Evolutionary conservation across 164 flowering plant species (phyloP).

Genomic region (Paratinospora sagittata): DNA sequence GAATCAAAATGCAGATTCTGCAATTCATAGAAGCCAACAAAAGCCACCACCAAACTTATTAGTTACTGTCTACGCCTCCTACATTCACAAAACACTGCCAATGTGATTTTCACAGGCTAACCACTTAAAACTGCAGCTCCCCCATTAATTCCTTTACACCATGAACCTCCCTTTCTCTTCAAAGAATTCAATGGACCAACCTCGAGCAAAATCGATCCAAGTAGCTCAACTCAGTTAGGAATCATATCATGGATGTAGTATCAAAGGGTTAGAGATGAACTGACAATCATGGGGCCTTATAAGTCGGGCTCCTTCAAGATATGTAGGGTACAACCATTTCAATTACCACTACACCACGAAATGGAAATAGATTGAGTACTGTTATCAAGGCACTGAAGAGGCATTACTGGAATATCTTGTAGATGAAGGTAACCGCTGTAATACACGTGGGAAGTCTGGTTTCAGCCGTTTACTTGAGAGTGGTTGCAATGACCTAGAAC

Average conservation of each 20-base stretch:
- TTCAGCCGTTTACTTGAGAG: constrained; percentile 55
- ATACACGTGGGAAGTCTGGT: constrained; percentile 44
- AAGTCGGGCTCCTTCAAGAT: not conserved
- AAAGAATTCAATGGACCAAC: constrained; percentile 2
- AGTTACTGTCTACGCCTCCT: not conserved
- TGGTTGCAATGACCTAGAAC: constrained; percentile 51
- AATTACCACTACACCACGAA: constrained; percentile 15
- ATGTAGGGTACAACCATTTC: not conserved
- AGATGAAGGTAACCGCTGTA: constrained; percentile 58
- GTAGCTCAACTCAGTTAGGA: not conserved
- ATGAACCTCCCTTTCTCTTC: not conserved
- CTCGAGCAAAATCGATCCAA: too few relatives aligned
- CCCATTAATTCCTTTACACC: not conserved
- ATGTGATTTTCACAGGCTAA: not conserved
- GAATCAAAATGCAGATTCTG: not conserved
- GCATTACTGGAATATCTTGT: constrained; percentile 59
- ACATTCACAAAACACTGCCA: not conserved
- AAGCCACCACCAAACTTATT: not conserved
- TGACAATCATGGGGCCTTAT: constrained; percentile 8
- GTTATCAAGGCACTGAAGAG: constrained; percentile 49
- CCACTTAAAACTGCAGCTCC: not conserved
- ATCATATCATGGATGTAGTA: constrained; percentile 2
- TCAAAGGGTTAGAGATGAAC: not conserved
- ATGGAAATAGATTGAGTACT: constrained; percentile 4
- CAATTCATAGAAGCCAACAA: not conserved